Evolutionary conservation across 345 rosid species (phyloP).

Genomic region (Streptanthus diversifolius): DNA sequence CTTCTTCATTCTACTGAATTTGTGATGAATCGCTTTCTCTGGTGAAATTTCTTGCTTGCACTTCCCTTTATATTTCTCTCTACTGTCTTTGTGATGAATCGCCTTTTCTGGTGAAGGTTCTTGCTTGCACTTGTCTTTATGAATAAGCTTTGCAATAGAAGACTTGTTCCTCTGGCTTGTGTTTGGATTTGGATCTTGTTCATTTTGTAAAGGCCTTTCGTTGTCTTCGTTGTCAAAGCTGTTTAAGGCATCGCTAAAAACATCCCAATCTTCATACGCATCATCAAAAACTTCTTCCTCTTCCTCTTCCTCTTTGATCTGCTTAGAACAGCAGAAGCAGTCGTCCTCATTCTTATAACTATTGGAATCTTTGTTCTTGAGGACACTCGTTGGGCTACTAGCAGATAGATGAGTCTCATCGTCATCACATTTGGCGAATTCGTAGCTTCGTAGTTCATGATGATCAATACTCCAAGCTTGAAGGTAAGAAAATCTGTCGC

Average conservation of each 20-base stretch:
- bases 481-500: background rate
- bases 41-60: background rate
- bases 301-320: conserved; percentile 38
- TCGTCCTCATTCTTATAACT: conserved; percentile 16
- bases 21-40: background rate
- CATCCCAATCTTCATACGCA: conserved; percentile 41
- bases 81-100: background rate
- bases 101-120: background rate
- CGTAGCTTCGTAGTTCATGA: background rate
- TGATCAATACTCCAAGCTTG: conserved; percentile 4
- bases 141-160: background rate
- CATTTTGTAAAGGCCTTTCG: conserved; percentile 9
- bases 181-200: conserved; percentile 7
- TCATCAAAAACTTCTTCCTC: conserved; percentile 35
- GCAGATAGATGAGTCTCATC: conserved; percentile 27
- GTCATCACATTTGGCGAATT: conserved; percentile 3
- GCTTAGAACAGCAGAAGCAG: conserved; percentile 34
- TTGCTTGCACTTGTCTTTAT: background rate
- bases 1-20: background rate
- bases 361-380: conserved; percentile 21
- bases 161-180: conserved; percentile 21
- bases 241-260: conserved; percentile 37
- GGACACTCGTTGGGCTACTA: conserved; percentile 31
- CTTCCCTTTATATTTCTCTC: background rate
- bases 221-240: conserved; percentile 9